Evolutionary conservation across 164 flowering plant species (phyloP), one percentile per base, ranked within the genome.

Genomic region (Cinnamomum chago): DNA sequence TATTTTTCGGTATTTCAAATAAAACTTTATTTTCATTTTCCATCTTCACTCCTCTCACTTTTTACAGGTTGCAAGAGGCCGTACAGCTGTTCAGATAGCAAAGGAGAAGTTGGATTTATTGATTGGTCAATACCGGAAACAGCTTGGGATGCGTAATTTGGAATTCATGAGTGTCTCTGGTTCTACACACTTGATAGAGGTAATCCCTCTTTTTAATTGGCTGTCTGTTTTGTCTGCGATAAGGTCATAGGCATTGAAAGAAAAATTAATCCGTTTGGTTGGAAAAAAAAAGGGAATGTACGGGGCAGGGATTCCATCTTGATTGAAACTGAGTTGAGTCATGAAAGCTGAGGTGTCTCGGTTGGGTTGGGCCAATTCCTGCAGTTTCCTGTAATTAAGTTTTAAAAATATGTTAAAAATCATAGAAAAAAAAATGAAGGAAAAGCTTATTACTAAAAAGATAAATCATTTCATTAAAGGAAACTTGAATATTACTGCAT

Each of bases 181-280:
- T 35, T 78, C 83, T 23, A 92, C 97, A 68, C 96, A 95, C 83
- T 81, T 95, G 84, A 88, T 95, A 70, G 99, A 95, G 99, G 99
- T 95, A 82, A 71, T 76, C 50, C 17, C 7, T 68, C 2, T 47
- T 18, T 6, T 68, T 30, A 68, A 30, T 68, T 28, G 40, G 14
- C 5, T 67, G 12, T 7, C 28, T 20, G n/a, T 20, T 55, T 55
- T 20, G 17, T 55, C 13, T 55, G 7, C 60, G 5, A 20, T 55
- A 55, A 20, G 60, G 60, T 55, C n/a, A 20, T 55, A 55, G 60
- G 60, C n/a, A 15, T 55, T 40, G 47, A 40, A 40, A 40, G 9
- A 40, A 40, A 40, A 40, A 40, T 7, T 40, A 40, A 40, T 40
- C 47, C 10, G 47, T 40, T 40, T 40, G 47, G 11, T 40, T 40